Evolutionary conservation across 192 early-diverging fungal genomes (phyloP).

Genomic region (Phycomyces blakesleeanus): DNA sequence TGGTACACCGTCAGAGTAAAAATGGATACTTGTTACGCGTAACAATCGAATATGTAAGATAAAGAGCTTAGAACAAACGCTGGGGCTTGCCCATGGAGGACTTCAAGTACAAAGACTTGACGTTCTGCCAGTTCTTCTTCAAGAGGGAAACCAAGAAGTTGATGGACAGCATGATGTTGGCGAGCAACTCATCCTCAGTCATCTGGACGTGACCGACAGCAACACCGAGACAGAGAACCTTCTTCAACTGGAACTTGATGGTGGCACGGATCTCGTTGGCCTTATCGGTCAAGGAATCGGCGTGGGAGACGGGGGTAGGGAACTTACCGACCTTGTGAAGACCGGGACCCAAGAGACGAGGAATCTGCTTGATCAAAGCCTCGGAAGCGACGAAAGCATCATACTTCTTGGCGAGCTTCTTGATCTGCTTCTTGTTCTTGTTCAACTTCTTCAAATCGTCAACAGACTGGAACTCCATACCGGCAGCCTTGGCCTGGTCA

Average conservation of each 20-base stretch:
- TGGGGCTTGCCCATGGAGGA: constrained; percentile 93
- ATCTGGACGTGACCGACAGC: constrained; percentile 93
- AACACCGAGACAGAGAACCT: constrained; percentile 96
- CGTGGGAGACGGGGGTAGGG: constrained; percentile 91
- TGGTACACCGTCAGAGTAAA: constrained; percentile 29
- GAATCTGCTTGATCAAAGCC: constrained; percentile 98
- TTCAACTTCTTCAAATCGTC: constrained; percentile 99
- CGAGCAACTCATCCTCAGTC: constrained; percentile 91
- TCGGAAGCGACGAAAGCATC: constrained; percentile 98
- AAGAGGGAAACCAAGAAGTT: constrained; percentile 97
- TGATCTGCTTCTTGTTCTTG: constrained; percentile 99
- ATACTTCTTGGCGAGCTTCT: constrained; percentile 98
- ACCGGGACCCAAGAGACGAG: constrained; percentile 96
- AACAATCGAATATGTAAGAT: not conserved
- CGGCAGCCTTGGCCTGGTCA: constrained; percentile 90
- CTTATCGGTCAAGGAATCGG: constrained; percentile 82
- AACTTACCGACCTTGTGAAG: constrained; percentile 98
- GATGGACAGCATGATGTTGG: constrained; percentile 96
- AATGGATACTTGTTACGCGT: constrained; percentile 11
- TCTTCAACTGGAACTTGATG: constrained; percentile 99
- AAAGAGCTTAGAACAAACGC: constrained; percentile 70
- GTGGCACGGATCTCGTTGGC: constrained; percentile 92
- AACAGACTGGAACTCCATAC: constrained; percentile 87
- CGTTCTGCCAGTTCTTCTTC: constrained; percentile 99
- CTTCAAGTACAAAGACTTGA: constrained; percentile 97